Evolutionary conservation across 805 yeast genomes (phyloP).

Genomic region (Candida peoriensis): DNA sequence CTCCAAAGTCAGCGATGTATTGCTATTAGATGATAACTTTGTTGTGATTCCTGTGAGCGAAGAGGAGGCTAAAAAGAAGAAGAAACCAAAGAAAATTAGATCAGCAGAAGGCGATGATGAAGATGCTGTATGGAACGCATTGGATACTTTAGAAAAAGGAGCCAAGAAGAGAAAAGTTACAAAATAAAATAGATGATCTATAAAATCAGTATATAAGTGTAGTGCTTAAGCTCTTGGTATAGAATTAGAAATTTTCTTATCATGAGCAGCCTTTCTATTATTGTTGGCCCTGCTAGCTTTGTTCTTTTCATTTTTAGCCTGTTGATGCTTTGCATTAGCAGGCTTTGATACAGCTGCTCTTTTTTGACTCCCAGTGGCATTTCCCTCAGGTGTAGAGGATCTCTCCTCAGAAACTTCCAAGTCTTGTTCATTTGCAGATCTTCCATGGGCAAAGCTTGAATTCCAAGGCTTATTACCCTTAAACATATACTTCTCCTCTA

Average conservation of each 20-base stretch:
- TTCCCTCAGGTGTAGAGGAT: background rate
- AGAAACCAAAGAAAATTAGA: slow-evolving; percentile 29
- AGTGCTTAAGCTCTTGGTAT: too few species aligned
- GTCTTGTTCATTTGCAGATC: slow-evolving; percentile 2
- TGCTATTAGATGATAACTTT: slow-evolving; percentile 44
- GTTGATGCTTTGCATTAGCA: slow-evolving; percentile 27
- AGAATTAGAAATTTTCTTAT: slow-evolving; percentile 45
- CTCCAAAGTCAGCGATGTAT: slow-evolving; percentile 54
- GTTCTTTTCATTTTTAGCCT: slow-evolving; percentile 45
- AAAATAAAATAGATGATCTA: slow-evolving; percentile 2
- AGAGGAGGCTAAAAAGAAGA: slow-evolving; percentile 23
- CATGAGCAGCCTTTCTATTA: slow-evolving; percentile 58
- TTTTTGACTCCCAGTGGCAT: slow-evolving; percentile 3
- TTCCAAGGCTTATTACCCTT: slow-evolving; percentile 34
- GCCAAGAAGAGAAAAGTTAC: slow-evolving; percentile 16
- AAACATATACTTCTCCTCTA: slow-evolving; percentile 60
- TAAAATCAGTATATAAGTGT: too few species aligned
- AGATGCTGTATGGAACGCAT: slow-evolving; percentile 34
- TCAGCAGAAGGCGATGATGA: slow-evolving; percentile 32
- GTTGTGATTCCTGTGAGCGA: slow-evolving; percentile 27
- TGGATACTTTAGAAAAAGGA: slow-evolving; percentile 19
- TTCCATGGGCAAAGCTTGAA: slow-evolving; percentile 9
- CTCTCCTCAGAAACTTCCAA: slow-evolving; percentile 1
- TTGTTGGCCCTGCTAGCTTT: slow-evolving; percentile 60
- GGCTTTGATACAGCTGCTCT: slow-evolving; percentile 4